Base-by-base conservation (phyloP, 2,329 filamentous ascomycete species). In the Diaporthe citrichinensis region DNA sequence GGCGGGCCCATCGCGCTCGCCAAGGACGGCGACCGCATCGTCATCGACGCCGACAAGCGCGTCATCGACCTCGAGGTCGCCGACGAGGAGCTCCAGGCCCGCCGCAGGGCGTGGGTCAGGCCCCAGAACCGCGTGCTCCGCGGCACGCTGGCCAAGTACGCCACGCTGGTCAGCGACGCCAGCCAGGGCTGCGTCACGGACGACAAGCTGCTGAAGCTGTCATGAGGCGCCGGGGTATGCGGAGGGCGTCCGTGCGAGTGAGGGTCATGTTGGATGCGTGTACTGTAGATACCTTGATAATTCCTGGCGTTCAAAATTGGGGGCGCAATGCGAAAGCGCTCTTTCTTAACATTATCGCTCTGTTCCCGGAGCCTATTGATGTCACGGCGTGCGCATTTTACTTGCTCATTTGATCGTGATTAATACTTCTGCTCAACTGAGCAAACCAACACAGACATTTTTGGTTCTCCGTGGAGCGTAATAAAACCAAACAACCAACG, bases 1-100 rank as follows among this genome's bases (percentile, higher is more conserved):
- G 95, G 95, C 68, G 95, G 95, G 0, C 95, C 95, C 2, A 97
- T 98, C 77, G 95, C 91, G 20, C 88, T 98, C 15, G 93, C 97
- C n/a, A 84, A 90, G 79, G 93, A 98, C 79, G 95, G 95, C 36
- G 95, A 98, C 82, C 88, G 88, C 75, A 93, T 98, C 79, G 91
- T 92, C 67, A 97, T 98, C 76, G 94, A 98, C 80, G 94, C 95
- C 0, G 93, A 96, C 83, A 91, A 92, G 82, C 90, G 90, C 59
- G 88, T 90, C 88, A 89, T 92, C 68, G 84, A 95, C 90, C 87
- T 95, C 5, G 87, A 93, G 53, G 89, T 96, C 10, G 87, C 90
- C 20, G 89, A 94, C 31, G 89, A 89, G 74, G 94, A 95, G 84
- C 86, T 94, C 80, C 87, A 84, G 15, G 84, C 84, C 80, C 87